These are phyloP conservation scores for Salicornia ramosissima DNA, from an alignment of 148 eudicot genomes.

Conservation along the genomic window DNA sequence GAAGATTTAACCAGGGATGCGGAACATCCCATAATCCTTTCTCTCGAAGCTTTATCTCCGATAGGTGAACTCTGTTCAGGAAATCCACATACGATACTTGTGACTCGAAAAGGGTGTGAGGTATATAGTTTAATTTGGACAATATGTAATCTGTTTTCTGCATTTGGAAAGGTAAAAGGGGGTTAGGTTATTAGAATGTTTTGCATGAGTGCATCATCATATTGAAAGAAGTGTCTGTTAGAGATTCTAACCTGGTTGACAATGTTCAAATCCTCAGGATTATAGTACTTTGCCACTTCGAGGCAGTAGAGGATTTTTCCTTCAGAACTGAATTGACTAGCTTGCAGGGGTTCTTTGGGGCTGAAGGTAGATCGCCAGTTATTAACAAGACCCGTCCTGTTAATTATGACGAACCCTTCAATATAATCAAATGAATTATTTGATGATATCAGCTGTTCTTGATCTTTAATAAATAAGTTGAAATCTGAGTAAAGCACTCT, in stretches of 20 bases:
- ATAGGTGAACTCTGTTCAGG: constrained; percentile 74
- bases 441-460: constrained; percentile 71
- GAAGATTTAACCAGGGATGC: constrained; percentile 95
- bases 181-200: constrained; percentile 13
- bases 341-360: constrained; percentile 71
- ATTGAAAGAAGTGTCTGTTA: neutral
- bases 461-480: constrained; percentile 64
- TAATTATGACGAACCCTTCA: constrained; percentile 87
- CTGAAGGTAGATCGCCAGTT: constrained; percentile 82
- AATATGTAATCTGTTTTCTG: constrained; percentile 51
- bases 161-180: constrained; percentile 26
- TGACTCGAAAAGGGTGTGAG: constrained; percentile 51
- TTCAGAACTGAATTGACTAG: constrained; percentile 63
- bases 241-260: constrained; percentile 52
- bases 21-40: constrained; percentile 84
- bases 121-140: constrained; percentile 47
- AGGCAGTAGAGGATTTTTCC: constrained; percentile 80
- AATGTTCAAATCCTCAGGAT: constrained; percentile 38
- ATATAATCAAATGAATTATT: constrained; percentile 65
- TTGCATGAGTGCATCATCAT: neutral
- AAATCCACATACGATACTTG: constrained; percentile 76
- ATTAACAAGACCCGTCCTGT: constrained; percentile 72
- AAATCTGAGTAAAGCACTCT: constrained; percentile 80
- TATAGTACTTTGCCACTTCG: constrained; percentile 82
- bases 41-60: constrained; percentile 64